phyloP scores from a whole-genome alignment of 805 yeast genomes.

The Saccharomycopsis vini region DNA sequence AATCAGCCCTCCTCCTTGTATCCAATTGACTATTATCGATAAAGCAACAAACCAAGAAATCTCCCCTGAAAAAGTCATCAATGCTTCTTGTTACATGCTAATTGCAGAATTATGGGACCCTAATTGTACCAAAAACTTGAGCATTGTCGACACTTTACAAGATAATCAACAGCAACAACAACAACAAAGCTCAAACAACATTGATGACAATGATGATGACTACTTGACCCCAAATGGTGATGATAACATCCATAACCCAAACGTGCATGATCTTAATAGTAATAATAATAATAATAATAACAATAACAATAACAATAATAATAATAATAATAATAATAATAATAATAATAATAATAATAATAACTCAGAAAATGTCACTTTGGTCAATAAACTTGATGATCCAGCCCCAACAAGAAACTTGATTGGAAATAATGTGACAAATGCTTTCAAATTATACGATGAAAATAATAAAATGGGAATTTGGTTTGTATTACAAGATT shows the following conservation, averaged over 20 bases:
- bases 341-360: slow-evolving; percentile 2
- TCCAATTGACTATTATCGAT: slow-evolving; percentile 21
- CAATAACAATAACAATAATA: slow-evolving; percentile 1
- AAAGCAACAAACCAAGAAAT: slow-evolving; percentile 22
- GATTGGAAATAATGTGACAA: slow-evolving; percentile 32
- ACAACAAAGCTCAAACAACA: background rate
- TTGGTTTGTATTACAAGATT: slow-evolving; percentile 36
- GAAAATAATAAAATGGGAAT: slow-evolving; percentile 29
- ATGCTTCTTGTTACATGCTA: slow-evolving; percentile 27
- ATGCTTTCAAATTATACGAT: slow-evolving; percentile 32
- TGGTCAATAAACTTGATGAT: slow-evolving; percentile 18
- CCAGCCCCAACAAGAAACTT: slow-evolving; percentile 30
- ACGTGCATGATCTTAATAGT: background rate
- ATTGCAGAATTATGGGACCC: slow-evolving; percentile 34
- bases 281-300: background rate
- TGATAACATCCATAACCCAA: too few relatives aligned
- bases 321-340: slow-evolving; percentile 15
- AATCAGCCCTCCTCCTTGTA: slow-evolving; percentile 28
- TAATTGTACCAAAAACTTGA: slow-evolving; percentile 24
- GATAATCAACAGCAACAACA: slow-evolving; percentile 11
- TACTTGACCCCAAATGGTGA: slow-evolving; percentile 7
- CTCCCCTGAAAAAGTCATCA: slow-evolving; percentile 25
- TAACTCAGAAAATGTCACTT: slow-evolving; percentile 16
- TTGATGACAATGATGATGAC: slow-evolving; percentile 16
- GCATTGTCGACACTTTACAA: slow-evolving; percentile 19